Evolutionary conservation across 225 moss, liverwort and hornwort genomes (phyloP).

Genomic region (Takakia lepidozioides): DNA sequence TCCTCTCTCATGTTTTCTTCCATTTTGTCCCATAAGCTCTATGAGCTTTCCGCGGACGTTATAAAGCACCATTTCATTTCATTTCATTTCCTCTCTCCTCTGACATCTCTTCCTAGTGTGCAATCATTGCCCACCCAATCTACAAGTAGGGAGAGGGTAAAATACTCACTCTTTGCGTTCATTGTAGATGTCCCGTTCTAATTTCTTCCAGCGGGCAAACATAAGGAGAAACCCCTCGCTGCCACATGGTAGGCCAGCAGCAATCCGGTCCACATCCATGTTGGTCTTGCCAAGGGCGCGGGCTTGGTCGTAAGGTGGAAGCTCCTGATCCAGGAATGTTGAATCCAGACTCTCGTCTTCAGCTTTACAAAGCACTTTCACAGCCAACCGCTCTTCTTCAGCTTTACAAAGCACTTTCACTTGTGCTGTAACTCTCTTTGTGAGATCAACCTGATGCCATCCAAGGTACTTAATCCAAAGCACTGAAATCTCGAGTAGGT

Average conservation of each 20-base stretch:
- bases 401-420: constrained; percentile 93
- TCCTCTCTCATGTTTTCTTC: too few species aligned
- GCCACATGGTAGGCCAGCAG: constrained; percentile 94
- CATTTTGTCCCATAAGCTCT: too few species aligned
- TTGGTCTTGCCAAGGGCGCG: constrained; percentile 97
- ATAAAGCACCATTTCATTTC: constrained; percentile 1
- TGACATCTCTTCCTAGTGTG: too few species aligned
- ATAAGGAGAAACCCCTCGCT: constrained; percentile 99
- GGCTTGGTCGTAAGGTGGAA: constrained; percentile 98
- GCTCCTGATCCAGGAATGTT: constrained; percentile 60
- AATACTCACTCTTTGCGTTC: constrained; percentile 88
- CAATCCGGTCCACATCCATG: constrained; percentile 98
- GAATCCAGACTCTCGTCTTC: constrained; percentile 86
- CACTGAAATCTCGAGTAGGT: too few species aligned
- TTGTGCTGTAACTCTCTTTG: constrained; percentile 78
- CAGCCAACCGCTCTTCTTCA: constrained; percentile 77
- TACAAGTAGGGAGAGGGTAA: too few species aligned
- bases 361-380: constrained; percentile 88
- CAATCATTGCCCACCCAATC: too few species aligned
- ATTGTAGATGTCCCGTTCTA: constrained; percentile 89
- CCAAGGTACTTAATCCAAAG: too few species aligned
- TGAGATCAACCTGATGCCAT: constrained; percentile 76
- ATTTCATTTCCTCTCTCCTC: too few species aligned
- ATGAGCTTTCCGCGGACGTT: too few species aligned
- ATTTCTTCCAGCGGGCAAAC: constrained; percentile 99